Evolutionary conservation across 2,329 filamentous ascomycete species (phyloP), one percentile per base, ranked within the genome.

Genomic region (Hypoxylon sp.): DNA sequence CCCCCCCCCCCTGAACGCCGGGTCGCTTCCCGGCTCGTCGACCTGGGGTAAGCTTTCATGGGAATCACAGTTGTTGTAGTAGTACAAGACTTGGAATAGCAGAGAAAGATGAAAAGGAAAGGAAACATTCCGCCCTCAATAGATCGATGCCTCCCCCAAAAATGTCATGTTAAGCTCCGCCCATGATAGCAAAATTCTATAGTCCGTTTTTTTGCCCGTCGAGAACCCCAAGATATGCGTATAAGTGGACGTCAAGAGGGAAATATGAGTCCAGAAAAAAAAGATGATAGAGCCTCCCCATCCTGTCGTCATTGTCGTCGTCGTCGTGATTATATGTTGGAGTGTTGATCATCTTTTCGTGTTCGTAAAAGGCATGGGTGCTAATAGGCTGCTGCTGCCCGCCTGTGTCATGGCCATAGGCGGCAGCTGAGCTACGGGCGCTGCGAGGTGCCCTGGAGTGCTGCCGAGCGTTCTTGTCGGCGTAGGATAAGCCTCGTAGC

Each of bases 311-410:
- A 33, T 56, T 46, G 35, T 58, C 43, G 43, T 51, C 27, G 40
- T 62, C 43, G 48, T 61, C 33, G 40, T 20, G 35, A 13, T 31
- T 20, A 17, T 63, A 35, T 27, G 41, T 53, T 27, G 26, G 31
- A 35, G 35, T 53, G n/a, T n/a, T n/a, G 17, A 37, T 70, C 56
- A 70, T 65, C 67, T 64, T 52, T 62, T 69, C 63, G 64, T 64
- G 49, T 62, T 69, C 63, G 64, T 64, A 54, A 56, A 71, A n/a
- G 57, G 64, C 62, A 67, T 62, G 17, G 67, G 60, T 13, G 65
- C 51, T 54, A 69, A 63, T 24, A 59, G 51, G 23, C 57, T 59
- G 45, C 60, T 56, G 41, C 48, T 57, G 20, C 58, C 48, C 23
- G 45, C 48, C 8, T 68, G 64, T 21, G 67, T 62, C 48, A 69